Evolutionary conservation across 2,329 filamentous ascomycete species (phyloP).

Genomic region (Ambrosiella beaveri): DNA sequence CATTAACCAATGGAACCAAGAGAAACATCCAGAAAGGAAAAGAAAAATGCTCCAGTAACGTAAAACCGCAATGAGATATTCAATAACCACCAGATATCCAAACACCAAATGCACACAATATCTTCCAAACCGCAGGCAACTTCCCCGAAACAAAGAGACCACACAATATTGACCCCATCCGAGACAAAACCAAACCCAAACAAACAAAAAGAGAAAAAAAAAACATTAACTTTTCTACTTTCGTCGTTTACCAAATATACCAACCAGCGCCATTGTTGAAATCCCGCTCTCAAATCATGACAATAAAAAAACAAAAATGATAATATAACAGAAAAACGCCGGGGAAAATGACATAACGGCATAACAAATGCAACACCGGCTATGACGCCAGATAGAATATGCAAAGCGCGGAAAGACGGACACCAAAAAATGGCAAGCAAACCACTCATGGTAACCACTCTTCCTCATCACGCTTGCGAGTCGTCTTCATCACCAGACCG

Average conservation of each 20-base stretch:
- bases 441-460: constrained; percentile 35
- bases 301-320: constrained; percentile 3
- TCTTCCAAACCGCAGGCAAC: no score
- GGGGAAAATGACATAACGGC: neutral
- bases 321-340: constrained; percentile 2
- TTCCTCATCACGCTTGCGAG: constrained; percentile 39
- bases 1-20: neutral
- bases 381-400: constrained; percentile 2
- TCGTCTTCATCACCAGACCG: constrained; percentile 36
- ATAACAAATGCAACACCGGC: neutral
- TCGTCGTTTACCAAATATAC: constrained; percentile 9
- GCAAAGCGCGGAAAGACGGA: neutral
- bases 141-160: no score
- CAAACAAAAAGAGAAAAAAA: no score
- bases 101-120: no score
- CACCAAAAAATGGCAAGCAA: no score
- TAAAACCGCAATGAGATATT: neutral
- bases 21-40: neutral
- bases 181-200: no score
- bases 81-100: no score
- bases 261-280: constrained; percentile 8
- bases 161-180: no score
- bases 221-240: constrained; percentile 9
- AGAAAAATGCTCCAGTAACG: neutral
- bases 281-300: neutral